Evolutionary conservation across 2,329 filamentous ascomycete genomes (phyloP).

Genomic region (Beauveria caledonica): DNA sequence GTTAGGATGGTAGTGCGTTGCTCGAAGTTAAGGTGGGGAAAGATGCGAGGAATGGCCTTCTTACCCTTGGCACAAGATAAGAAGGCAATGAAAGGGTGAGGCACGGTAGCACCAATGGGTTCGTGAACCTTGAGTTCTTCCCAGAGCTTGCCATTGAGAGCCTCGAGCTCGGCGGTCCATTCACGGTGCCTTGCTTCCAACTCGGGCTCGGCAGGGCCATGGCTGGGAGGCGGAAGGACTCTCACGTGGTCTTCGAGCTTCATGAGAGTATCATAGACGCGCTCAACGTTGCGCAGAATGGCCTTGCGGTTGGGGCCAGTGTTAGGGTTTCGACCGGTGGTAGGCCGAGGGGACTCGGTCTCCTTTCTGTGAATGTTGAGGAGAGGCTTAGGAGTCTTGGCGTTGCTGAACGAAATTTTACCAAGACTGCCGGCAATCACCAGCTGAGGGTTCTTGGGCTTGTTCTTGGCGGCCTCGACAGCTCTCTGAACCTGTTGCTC

Average conservation of each 20-base stretch:
- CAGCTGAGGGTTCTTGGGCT: constrained; percentile 94
- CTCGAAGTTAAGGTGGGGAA: constrained; percentile 85
- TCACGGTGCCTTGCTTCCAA: constrained; percentile 67
- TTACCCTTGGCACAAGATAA: constrained; percentile 93
- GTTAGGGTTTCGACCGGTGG: constrained; percentile 33
- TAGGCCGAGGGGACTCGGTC: constrained; percentile 46
- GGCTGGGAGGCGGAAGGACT: constrained; percentile 56
- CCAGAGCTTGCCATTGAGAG: constrained; percentile 79
- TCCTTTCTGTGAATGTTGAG: constrained; percentile 92
- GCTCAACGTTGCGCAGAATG: constrained; percentile 78
- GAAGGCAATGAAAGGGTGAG: constrained; percentile 93
- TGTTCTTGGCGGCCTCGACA: constrained; percentile 93
- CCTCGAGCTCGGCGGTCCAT: constrained; percentile 53
- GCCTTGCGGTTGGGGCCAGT: constrained; percentile 67
- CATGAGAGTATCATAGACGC: constrained; percentile 83
- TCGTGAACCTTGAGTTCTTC: constrained; percentile 83
- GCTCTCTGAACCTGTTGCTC: constrained; percentile 97
- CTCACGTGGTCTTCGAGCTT: constrained; percentile 89
- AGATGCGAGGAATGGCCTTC: constrained; percentile 88
- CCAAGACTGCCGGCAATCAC: constrained; percentile 93
- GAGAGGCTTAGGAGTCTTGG: constrained; percentile 90
- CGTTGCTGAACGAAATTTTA: constrained; percentile 98
- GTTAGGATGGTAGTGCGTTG: constrained; percentile 93
- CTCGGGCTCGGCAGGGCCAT: constrained; percentile 52
- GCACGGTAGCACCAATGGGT: constrained; percentile 67